These are phyloP conservation scores for Dothistroma pini DNA, from an alignment of 2,329 filamentous ascomycete genomes.

Conservation along the genomic window DNA sequence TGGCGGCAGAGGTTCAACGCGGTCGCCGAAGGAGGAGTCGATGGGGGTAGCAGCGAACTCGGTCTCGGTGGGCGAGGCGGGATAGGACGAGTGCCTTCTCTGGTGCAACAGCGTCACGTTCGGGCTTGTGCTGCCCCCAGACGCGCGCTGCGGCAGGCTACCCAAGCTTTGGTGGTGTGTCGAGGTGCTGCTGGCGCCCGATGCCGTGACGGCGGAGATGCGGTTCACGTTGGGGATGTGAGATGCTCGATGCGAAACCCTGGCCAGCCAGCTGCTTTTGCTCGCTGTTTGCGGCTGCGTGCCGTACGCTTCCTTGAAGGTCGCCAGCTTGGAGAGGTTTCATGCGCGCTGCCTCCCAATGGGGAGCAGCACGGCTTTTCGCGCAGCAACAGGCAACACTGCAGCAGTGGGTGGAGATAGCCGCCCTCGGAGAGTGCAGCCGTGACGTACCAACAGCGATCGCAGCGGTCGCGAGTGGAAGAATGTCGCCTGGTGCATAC, in stretches of 20 bases:
- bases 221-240: conserved; percentile 28
- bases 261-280: conserved; percentile 16
- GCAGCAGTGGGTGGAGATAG: neutral
- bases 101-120: conserved; percentile 9
- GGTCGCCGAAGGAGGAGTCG: conserved; percentile 28
- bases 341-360: neutral
- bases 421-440: neutral
- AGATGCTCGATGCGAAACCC: conserved; percentile 30
- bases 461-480: neutral
- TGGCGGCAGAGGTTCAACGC: conserved; percentile 8
- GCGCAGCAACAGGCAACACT: neutral
- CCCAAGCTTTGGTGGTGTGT: neutral
- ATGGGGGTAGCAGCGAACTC: conserved; percentile 33
- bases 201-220: neutral
- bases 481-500: neutral
- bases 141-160: neutral
- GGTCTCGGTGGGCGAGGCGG: conserved; percentile 27
- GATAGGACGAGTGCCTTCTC: conserved; percentile 21
- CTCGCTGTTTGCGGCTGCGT: neutral
- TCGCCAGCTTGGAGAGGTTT: neutral
- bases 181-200: neutral
- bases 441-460: neutral
- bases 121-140: conserved; percentile 4
- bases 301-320: conserved; percentile 8
- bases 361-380: neutral